phyloP scores from a whole-genome alignment of 768 basidiomycete genomes.

The Scleroderma citrinum region DNA sequence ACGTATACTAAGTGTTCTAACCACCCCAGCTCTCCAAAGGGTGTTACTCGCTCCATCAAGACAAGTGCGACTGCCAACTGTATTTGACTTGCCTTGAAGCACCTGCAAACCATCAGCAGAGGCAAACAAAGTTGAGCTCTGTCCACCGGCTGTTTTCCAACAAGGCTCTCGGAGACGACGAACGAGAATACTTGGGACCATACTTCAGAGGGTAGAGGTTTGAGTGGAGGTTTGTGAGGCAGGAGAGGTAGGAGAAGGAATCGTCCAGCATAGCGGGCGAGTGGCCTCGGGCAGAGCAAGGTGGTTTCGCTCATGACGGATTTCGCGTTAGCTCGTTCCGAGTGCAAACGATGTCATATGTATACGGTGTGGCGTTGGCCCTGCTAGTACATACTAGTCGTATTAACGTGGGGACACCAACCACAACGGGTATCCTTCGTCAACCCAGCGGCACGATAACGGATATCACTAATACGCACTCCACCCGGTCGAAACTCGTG shows the following conservation, averaged over 20 bases:
- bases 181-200: conserved; percentile 59
- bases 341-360: no score
- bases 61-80: background rate
- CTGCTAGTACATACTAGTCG: no score
- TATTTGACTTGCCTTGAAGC: conserved; percentile 31
- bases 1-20: background rate
- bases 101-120: conserved; percentile 35
- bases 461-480: no score
- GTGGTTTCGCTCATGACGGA: conserved; percentile 34
- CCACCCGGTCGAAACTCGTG: no score
- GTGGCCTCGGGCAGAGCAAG: conserved; percentile 63
- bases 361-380: no score
- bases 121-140: conserved; percentile 17
- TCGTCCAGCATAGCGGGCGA: conserved; percentile 50
- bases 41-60: conserved; percentile 1
- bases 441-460: no score
- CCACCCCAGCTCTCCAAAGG: background rate
- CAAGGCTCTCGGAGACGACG: conserved; percentile 15
- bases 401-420: no score
- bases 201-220: conserved; percentile 61
- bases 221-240: conserved; percentile 44
- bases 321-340: no score
- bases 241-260: conserved; percentile 66
- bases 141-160: conserved; percentile 4
- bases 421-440: no score